Percentiles rank a stretch among this genome's conserved stretches.
Conservation (phyloP, 2,329 filamentous ascomycete genomes). For the Periconia sp. region DNA sequence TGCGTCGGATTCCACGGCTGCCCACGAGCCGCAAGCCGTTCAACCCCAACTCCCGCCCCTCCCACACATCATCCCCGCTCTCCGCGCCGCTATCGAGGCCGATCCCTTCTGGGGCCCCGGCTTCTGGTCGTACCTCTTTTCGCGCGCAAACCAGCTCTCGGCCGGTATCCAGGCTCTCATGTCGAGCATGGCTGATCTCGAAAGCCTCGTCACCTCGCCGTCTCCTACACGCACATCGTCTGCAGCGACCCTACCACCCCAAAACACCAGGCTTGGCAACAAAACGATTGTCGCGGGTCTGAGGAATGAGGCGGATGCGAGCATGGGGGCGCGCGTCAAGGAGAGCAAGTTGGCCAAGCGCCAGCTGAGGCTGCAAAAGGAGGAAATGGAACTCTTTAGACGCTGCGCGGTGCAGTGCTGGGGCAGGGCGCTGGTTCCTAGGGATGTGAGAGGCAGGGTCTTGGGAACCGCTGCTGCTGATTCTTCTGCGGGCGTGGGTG, state of each 20-base stretch:
- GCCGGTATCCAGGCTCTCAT: constrained; percentile 51
- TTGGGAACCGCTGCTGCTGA: constrained; percentile 7
- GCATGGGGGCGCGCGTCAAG: constrained; percentile 31
- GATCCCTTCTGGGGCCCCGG: constrained; percentile 50
- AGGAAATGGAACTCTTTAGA: constrained; percentile 48
- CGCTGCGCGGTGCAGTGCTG: constrained; percentile 48
- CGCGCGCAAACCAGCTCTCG: constrained; percentile 46
- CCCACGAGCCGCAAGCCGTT: background rate
- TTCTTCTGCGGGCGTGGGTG: background rate
- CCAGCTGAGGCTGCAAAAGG: constrained; percentile 47
- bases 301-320: constrained; percentile 4
- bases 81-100: constrained; percentile 42
- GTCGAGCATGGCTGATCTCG: constrained; percentile 45
- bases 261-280: too few relatives aligned
- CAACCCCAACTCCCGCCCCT: constrained; percentile 30
- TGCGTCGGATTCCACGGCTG: constrained; percentile 3
- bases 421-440: constrained; percentile 36
- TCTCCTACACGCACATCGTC: constrained; percentile 10
- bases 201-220: constrained; percentile 43
- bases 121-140: constrained; percentile 47
- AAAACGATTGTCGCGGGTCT: too few relatives aligned
- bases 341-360: constrained; percentile 49
- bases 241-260: too few relatives aligned
- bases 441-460: constrained; percentile 25
- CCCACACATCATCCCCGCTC: constrained; percentile 45